Conservation (phyloP, 805 yeast genomes). For the Tetrapisispora phaffii region DNA sequence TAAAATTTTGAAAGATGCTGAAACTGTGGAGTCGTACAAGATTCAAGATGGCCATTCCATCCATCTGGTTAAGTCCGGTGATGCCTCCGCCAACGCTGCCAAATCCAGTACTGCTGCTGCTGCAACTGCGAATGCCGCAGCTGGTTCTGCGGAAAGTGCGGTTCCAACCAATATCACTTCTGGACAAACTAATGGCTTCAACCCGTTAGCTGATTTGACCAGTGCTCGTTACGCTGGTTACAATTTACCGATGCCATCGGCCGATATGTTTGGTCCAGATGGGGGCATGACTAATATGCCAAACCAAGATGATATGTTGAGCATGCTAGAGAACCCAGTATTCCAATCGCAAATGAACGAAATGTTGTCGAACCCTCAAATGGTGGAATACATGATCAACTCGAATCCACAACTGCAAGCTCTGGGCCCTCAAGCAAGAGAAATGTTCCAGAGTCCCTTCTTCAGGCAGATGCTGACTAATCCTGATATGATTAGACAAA, state of each 20-base stretch:
- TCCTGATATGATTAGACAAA: constrained; percentile 75
- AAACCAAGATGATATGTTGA: constrained; percentile 61
- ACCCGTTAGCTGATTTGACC: constrained; percentile 85
- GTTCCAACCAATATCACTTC: constrained; percentile 72
- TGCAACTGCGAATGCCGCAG: constrained; percentile 8
- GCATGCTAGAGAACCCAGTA: constrained; percentile 72
- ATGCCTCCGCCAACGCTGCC: constrained; percentile 28
- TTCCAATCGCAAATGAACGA: constrained; percentile 75
- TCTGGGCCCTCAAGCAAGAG: constrained; percentile 84
- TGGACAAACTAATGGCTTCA: constrained; percentile 72
- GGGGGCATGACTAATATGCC: constrained; percentile 56
- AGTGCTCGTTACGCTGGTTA: constrained; percentile 95
- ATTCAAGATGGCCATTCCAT: constrained; percentile 79
- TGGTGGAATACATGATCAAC: constrained; percentile 71
- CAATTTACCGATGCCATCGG: constrained; percentile 64
- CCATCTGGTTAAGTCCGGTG: constrained; percentile 81
- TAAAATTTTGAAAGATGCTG: constrained; percentile 78
- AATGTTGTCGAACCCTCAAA: constrained; percentile 77
- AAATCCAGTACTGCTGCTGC: constrained; percentile 18
- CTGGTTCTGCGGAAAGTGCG: not conserved
- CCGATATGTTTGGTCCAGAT: constrained; percentile 86
- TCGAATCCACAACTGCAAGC: constrained; percentile 76
- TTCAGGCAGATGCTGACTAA: constrained; percentile 72
- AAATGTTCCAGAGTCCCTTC: constrained; percentile 73
- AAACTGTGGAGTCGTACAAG: constrained; percentile 65